Evolutionary conservation across 495 filamentous ascomycete genomes (phyloP).

Genomic region (Penicillium herquei): DNA sequence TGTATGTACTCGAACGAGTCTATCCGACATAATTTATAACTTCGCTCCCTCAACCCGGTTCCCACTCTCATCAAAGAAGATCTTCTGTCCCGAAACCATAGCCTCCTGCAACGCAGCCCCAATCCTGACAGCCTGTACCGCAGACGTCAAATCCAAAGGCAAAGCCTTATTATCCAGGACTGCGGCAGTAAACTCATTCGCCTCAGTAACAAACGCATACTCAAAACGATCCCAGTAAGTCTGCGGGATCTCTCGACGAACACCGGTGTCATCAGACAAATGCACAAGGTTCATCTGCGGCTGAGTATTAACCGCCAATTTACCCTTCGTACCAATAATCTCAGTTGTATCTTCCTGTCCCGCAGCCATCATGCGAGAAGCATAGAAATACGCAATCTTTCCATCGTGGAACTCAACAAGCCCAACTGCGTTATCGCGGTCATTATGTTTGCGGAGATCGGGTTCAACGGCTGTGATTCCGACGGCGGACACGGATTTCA

Average conservation of each 20-base stretch:
- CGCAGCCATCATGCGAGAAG: conserved; percentile 57
- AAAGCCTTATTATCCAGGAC: conserved; percentile 51
- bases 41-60: conserved; percentile 34
- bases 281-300: conserved; percentile 53
- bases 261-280: conserved; percentile 45
- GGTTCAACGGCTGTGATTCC: conserved; percentile 59
- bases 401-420: conserved; percentile 61
- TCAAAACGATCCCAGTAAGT: conserved; percentile 63
- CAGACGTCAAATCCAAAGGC: conserved; percentile 53
- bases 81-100: conserved; percentile 55
- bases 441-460: conserved; percentile 50
- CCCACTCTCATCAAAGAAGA: conserved; percentile 51
- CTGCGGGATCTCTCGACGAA: conserved; percentile 55
- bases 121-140: conserved; percentile 60
- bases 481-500: conserved; percentile 47
- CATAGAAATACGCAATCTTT: conserved; percentile 59
- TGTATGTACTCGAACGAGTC: too few relatives aligned
- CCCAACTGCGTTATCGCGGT: conserved; percentile 61
- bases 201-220: conserved; percentile 61
- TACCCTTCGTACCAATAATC: conserved; percentile 61
- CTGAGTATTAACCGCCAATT: conserved; percentile 55
- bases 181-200: conserved; percentile 56
- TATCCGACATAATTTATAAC: conserved; percentile 1
- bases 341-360: conserved; percentile 64
- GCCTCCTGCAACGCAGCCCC: conserved; percentile 59